Conservation (phyloP, 2,329 filamentous ascomycete species). For the Alternaria infectoria region DNA sequence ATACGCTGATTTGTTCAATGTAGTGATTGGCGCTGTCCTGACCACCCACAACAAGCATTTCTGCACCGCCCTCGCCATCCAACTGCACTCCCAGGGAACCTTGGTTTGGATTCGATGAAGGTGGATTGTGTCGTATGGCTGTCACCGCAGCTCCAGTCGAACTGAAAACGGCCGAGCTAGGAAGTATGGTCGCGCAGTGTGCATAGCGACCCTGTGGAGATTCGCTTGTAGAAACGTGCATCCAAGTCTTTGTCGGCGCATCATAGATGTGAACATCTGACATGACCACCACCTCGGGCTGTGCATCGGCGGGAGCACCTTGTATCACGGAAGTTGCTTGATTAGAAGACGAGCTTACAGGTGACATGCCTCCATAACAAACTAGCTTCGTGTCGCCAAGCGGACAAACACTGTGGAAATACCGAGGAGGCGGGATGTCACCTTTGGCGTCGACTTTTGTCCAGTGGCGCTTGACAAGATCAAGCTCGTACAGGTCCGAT, state of each 20-base stretch:
- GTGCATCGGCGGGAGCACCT: constrained; percentile 61
- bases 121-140: constrained; percentile 87
- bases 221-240: constrained; percentile 78
- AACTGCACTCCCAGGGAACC: constrained; percentile 87
- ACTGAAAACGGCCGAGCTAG: constrained; percentile 85
- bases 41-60: constrained; percentile 96
- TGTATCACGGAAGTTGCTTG: constrained; percentile 47
- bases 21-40: constrained; percentile 99
- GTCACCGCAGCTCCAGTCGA: constrained; percentile 84
- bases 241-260: constrained; percentile 82
- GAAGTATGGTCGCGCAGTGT: constrained; percentile 91
- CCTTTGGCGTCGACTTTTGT: constrained; percentile 83
- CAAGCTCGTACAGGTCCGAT: constrained; percentile 89
- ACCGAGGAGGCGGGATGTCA: constrained; percentile 86
- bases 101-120: constrained; percentile 81
- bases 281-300: constrained; percentile 93
- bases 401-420: constrained; percentile 96
- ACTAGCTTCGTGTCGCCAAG: constrained; percentile 95
- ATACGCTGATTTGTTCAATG: constrained; percentile 98
- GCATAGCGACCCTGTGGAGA: constrained; percentile 93
- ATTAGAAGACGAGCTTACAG: constrained; percentile 60
- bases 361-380: constrained; percentile 98
- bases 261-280: constrained; percentile 98
- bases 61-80: constrained; percentile 88
- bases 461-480: constrained; percentile 91